These are phyloP conservation scores for Lepidium sativum DNA, from an alignment of 345 rosid genomes.

Conservation along the genomic window DNA sequence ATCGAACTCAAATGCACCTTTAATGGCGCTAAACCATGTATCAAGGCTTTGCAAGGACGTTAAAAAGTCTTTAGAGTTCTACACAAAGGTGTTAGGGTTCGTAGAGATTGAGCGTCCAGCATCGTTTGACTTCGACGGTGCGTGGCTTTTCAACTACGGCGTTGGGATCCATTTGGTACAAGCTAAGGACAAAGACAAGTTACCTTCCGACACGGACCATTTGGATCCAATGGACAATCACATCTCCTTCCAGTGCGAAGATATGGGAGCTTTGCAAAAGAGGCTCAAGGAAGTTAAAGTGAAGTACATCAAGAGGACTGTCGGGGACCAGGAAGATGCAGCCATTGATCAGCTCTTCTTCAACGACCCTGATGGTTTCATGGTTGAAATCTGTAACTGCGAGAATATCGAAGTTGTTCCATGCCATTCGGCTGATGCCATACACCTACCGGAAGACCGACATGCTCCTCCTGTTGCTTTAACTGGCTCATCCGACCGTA, in stretches of 20 bases:
- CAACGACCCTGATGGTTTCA: constrained; percentile 63
- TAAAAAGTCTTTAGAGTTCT: constrained; percentile 44
- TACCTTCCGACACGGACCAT: constrained; percentile 31
- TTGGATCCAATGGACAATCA: constrained; percentile 61
- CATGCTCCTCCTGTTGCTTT: constrained; percentile 27
- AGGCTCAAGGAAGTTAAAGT: constrained; percentile 38
- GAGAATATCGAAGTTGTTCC: constrained; percentile 68
- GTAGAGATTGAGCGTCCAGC: constrained; percentile 45
- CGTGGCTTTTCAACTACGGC: constrained; percentile 75
- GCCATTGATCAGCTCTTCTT: constrained; percentile 58
- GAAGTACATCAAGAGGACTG: constrained; percentile 44
- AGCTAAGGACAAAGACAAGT: constrained; percentile 32
- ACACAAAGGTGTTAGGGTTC: constrained; percentile 54
- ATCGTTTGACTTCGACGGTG: constrained; percentile 46
- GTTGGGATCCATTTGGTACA: constrained; percentile 60
- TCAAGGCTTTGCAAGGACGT: constrained; percentile 61
- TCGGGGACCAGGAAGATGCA: constrained; percentile 34
- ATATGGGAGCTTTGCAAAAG: constrained; percentile 40
- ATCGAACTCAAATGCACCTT: constrained; percentile 21
- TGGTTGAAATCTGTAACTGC: constrained; percentile 81
- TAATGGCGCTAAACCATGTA: constrained; percentile 63
- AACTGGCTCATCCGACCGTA: neutral
- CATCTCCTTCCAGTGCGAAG: constrained; percentile 65
- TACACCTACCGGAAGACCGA: constrained; percentile 7
- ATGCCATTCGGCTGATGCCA: neutral